A percentile compares a stretch with the other conserved stretches of the same genome.
These are phyloP conservation scores for Vigna hirtella DNA, from an alignment of 306 rosid species.

Conservation along the genomic window DNA sequence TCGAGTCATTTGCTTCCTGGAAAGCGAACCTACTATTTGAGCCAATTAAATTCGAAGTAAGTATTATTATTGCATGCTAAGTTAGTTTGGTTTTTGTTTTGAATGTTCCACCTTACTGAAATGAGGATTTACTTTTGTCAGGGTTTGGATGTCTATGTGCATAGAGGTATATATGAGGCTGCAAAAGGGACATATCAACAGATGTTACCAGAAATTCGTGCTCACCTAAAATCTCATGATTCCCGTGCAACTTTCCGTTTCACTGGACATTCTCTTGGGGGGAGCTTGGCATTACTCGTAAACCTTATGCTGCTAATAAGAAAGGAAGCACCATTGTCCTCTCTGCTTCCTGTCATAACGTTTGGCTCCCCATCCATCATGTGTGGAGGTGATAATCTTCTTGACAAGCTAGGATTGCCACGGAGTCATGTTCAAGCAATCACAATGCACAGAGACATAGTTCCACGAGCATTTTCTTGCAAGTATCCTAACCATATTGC, in stretches of 20 bases:
- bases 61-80: neutral
- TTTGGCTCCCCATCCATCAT: constrained; percentile 80
- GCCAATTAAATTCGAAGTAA: constrained; percentile 79
- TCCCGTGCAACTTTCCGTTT: constrained; percentile 63
- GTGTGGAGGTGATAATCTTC: constrained; percentile 79
- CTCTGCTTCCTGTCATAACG: constrained; percentile 78
- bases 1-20: constrained; percentile 86
- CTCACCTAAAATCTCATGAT: constrained; percentile 60
- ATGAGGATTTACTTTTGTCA: constrained; percentile 28
- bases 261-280: constrained; percentile 90
- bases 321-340: constrained; percentile 60
- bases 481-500: constrained; percentile 71
- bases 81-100: neutral
- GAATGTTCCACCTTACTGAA: neutral
- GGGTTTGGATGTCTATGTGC: constrained; percentile 79
- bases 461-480: constrained; percentile 83
- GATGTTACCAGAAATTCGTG: constrained; percentile 70
- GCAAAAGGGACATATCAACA: constrained; percentile 78
- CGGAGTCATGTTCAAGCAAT: constrained; percentile 70
- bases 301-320: constrained; percentile 80
- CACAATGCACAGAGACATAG: constrained; percentile 79
- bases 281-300: constrained; percentile 75
- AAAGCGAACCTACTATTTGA: constrained; percentile 86
- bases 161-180: constrained; percentile 89
- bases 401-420: constrained; percentile 68